Percentiles rank a stretch among this genome's conserved stretches.
These are phyloP conservation scores for Fusarium sp. DNA, from an alignment of 2,329 filamentous ascomycete genomes.

Conservation along the genomic window DNA sequence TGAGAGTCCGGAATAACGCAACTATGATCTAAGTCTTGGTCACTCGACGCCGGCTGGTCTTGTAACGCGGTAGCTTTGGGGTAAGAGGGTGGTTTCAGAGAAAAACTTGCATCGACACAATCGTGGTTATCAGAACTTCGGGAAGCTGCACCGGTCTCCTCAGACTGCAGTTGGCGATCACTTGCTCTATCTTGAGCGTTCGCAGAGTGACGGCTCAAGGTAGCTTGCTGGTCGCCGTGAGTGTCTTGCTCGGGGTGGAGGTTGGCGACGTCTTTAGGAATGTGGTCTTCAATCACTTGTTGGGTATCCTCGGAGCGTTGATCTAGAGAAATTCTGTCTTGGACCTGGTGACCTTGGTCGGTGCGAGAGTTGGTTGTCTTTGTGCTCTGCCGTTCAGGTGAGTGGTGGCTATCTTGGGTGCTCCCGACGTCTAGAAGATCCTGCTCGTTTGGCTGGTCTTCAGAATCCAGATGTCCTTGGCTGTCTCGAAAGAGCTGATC, in stretches of 20 bases:
- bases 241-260: not conserved
- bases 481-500: not conserved
- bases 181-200: not conserved
- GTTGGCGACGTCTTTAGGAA: not conserved
- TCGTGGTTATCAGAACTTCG: not conserved
- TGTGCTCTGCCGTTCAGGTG: slow-evolving; percentile 6
- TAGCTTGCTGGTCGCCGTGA: not conserved
- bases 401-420: not conserved
- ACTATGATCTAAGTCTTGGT: slow-evolving; percentile 13
- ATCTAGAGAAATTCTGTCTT: slow-evolving; percentile 10
- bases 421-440: not conserved
- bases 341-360: slow-evolving; percentile 2
- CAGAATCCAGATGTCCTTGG: not conserved
- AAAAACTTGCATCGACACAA: not conserved
- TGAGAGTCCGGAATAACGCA: slow-evolving; percentile 46
- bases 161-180: not conserved
- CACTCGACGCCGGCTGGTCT: slow-evolving; percentile 13
- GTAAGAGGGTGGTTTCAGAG: not conserved
- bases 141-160: not conserved
- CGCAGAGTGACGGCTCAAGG: not conserved
- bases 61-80: not conserved
- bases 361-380: slow-evolving; percentile 8
- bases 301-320: slow-evolving; percentile 4
- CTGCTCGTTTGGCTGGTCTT: not conserved
- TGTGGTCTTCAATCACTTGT: not conserved